A percentile compares a stretch with the other conserved stretches of the same genome.
Evolutionary conservation across 2,329 filamentous ascomycete genomes (phyloP).

Genomic region (Fusarium hostae): DNA sequence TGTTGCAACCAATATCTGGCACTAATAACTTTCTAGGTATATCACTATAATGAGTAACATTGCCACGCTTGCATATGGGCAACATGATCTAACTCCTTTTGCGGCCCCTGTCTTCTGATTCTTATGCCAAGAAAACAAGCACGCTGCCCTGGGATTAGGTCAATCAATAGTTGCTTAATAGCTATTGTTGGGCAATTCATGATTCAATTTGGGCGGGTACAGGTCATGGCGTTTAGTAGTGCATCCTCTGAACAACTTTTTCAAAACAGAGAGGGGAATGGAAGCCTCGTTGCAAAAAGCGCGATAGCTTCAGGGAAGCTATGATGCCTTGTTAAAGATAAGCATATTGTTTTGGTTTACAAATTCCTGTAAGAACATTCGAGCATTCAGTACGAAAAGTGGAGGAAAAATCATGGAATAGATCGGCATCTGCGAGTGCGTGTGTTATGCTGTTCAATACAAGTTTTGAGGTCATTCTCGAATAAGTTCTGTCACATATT

Average conservation of each 20-base stretch:
- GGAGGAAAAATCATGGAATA: slow-evolving; percentile 7
- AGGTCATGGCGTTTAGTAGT: slow-evolving; percentile 44
- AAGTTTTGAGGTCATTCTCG: background rate
- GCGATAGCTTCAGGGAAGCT: background rate
- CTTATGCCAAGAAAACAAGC: slow-evolving; percentile 22
- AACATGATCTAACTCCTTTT: slow-evolving; percentile 12
- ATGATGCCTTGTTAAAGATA: background rate
- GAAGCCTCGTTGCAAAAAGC: background rate
- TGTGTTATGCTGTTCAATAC: background rate
- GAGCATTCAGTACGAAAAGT: slow-evolving; percentile 4
- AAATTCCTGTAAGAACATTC: slow-evolving; percentile 7
- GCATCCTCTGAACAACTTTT: slow-evolving; percentile 28
- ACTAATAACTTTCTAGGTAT: slow-evolving; percentile 67
- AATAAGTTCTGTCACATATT: background rate
- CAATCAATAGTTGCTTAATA: slow-evolving; percentile 6
- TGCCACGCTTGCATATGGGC: background rate
- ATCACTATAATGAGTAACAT: slow-evolving; percentile 86
- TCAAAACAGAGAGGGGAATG: slow-evolving; percentile 12
- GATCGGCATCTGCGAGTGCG: slow-evolving; percentile 3
- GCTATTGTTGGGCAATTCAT: slow-evolving; percentile 21
- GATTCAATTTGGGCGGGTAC: slow-evolving; percentile 38
- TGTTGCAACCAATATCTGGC: background rate
- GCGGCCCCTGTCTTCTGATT: slow-evolving; percentile 21
- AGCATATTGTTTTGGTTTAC: slow-evolving; percentile 9
- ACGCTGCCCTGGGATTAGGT: slow-evolving; percentile 4